Conservation (phyloP, 495 filamentous ascomycete genomes). For the Hypoxylon cercidicola region DNA sequence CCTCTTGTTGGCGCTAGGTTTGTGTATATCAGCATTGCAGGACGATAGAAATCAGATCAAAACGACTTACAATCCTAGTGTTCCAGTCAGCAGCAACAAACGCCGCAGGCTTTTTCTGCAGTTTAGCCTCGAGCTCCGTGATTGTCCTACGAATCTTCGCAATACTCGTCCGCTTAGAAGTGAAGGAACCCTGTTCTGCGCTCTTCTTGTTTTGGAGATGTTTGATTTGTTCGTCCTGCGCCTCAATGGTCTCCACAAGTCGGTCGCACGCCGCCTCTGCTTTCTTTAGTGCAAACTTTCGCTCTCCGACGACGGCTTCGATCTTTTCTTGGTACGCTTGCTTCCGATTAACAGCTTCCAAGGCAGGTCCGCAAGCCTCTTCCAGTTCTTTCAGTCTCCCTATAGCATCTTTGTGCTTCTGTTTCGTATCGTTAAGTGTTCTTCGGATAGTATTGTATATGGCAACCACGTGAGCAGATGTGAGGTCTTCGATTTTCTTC, state of each 20-base stretch:
- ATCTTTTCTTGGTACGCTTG: constrained; percentile 64
- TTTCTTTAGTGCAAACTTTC: constrained; percentile 60
- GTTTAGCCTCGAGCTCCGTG: constrained; percentile 53
- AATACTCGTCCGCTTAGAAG: constrained; percentile 63
- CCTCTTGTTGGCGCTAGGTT: constrained; percentile 59
- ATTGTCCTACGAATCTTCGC: constrained; percentile 54
- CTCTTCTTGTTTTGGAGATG: constrained; percentile 65
- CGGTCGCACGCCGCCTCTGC: constrained; percentile 65
- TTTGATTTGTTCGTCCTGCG: constrained; percentile 63
- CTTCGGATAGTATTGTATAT: constrained; percentile 64
- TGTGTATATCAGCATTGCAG: constrained; percentile 7
- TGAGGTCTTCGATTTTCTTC: constrained; percentile 71
- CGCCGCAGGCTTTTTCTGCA: constrained; percentile 57
- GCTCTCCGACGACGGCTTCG: constrained; percentile 59
- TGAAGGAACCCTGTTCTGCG: constrained; percentile 65
- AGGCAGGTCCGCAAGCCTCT: constrained; percentile 70
- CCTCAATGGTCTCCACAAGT: constrained; percentile 60
- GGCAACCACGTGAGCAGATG: constrained; percentile 71
- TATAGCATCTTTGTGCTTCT: constrained; percentile 56
- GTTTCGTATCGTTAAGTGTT: constrained; percentile 58
- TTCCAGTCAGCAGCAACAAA: constrained; percentile 64
- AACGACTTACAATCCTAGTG: constrained; percentile 61
- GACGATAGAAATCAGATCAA: constrained; percentile 1
- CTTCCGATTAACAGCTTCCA: constrained; percentile 73
- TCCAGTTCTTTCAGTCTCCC: constrained; percentile 66